Base-by-base conservation (phyloP, 1,284 basidiomycete species). In the Coniferiporia sulphurascens region DNA sequence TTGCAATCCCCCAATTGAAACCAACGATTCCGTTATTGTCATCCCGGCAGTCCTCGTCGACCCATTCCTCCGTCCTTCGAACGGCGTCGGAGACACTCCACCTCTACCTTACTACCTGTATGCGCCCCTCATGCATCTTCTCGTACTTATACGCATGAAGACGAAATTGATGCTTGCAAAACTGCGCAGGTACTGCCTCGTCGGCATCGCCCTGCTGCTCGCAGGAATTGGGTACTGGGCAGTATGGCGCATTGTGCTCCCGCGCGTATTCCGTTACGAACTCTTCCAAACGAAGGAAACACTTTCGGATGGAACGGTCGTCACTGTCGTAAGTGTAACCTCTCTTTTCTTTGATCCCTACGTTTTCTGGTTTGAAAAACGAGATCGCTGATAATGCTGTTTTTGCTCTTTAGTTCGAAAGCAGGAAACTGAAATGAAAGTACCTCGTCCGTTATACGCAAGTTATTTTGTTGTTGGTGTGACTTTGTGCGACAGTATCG, bases 81-180 rank as follows among this genome's bases (percentile, higher is more conserved):
- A 81, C 62, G 74, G 75, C 4, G 73, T 81, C 0, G 84, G 84
- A 5, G 82, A 85, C 62, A 82, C 82, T 0, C 82, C 82, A 2
- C 82, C 82, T 5, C 66, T 85, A 43, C 81, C 83, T 2, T 84
- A 84, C 63, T 85, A 83, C 64, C 65, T 85, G 74, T 83, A 59
- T 70, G 32, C 12, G 17, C 17, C 19, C 35, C 5, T 19, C n/a
- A 1, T 59, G 6, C 17, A 12, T 9, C 35, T 38, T 10, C 32
- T 12, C 22, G 10, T n/a, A 12, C 43, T 12, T 48, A 22, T 27
- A 27, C 27, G 27, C 27, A 46, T 9, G 32, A 17, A 19, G 2
- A 35, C 44, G 27, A 34, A 9, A 27, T 48, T 4, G 19, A 32
- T 19, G 36, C 51, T 19, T 19, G 1, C 36, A 41, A 12, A 38